phyloP scores from a whole-genome alignment of 805 yeast genomes.

The Candida adriatica region DNA sequence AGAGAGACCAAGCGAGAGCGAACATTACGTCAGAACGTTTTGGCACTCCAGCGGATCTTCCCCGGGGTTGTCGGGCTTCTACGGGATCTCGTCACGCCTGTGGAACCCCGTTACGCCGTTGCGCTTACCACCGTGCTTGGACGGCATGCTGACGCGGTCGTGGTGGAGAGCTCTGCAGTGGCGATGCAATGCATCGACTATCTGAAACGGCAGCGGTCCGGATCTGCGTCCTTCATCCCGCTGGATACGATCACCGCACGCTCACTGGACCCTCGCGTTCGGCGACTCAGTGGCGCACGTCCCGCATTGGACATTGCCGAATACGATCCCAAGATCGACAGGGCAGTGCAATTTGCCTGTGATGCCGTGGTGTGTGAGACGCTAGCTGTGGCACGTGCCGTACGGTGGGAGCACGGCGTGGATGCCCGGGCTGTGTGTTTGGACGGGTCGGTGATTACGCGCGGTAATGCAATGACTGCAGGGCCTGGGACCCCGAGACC shows the following conservation, averaged over 20 bases:
- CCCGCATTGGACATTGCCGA: conserved; percentile 73
- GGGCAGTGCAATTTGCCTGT: conserved; percentile 74
- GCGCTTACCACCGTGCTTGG: conserved; percentile 80
- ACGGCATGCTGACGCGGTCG: conserved; percentile 68
- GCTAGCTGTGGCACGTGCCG: conserved; percentile 56
- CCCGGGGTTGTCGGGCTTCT: conserved; percentile 85
- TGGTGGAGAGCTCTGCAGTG: conserved; percentile 65
- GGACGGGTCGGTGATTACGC: conserved; percentile 80
- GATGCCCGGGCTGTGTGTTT: conserved; percentile 68
- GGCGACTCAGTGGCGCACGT: too few species aligned
- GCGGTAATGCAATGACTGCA: conserved; percentile 90
- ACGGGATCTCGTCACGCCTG: conserved; percentile 72
- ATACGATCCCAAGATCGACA: conserved; percentile 59
- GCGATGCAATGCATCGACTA: conserved; percentile 75
- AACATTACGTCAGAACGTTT: conserved; percentile 64
- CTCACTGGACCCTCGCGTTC: conserved; percentile 37
- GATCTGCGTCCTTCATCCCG: conserved; percentile 84
- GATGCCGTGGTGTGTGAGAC: conserved; percentile 72
- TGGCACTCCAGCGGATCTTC: conserved; percentile 60
- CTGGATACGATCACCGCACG: conserved; percentile 68
- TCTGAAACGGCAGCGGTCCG: conserved; percentile 78
- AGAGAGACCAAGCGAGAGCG: conserved; percentile 70
- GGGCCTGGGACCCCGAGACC: too few species aligned
- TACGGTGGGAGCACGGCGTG: conserved; percentile 60
- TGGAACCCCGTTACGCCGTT: conserved; percentile 59